phyloP scores from a whole-genome alignment of 495 filamentous ascomycete species.

The Parathielavia appendiculata region DNA sequence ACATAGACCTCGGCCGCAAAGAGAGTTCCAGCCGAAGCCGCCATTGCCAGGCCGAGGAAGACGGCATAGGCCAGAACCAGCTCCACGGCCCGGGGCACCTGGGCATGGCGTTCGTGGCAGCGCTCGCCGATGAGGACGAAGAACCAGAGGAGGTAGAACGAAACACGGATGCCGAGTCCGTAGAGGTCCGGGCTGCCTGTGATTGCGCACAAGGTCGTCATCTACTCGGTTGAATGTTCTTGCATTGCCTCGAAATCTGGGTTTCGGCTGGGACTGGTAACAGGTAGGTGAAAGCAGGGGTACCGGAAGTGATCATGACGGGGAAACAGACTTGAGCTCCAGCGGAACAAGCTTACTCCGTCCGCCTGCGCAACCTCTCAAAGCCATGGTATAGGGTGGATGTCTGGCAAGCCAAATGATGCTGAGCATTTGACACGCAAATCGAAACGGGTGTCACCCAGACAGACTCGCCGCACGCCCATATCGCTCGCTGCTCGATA shows the following conservation, averaged over 20 bases:
- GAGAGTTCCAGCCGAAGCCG: background rate
- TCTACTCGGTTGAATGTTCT: background rate
- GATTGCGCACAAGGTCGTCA: constrained; percentile 16
- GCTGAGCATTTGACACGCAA: background rate
- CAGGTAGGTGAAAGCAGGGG: background rate
- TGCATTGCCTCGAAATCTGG: background rate
- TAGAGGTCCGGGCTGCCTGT: constrained; percentile 20
- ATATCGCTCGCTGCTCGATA: background rate
- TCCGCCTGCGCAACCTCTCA: background rate
- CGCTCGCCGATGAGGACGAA: constrained; percentile 23
- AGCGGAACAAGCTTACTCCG: too few relatives aligned
- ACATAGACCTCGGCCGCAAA: constrained; percentile 32
- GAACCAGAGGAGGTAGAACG: constrained; percentile 37
- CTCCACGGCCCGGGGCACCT: constrained; percentile 16
- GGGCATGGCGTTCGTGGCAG: constrained; percentile 14
- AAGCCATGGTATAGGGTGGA: background rate
- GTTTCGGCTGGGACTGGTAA: background rate
- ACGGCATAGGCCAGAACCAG: constrained; percentile 24
- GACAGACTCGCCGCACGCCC: background rate
- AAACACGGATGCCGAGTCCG: constrained; percentile 36
- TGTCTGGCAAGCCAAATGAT: background rate
- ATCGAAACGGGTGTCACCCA: background rate
- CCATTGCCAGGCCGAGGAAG: constrained; percentile 21
- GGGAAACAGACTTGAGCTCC: background rate
- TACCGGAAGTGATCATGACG: background rate